Conservation (phyloP, 78 protist genomes). For the Dictyostelium brefeldianum region DNA sequence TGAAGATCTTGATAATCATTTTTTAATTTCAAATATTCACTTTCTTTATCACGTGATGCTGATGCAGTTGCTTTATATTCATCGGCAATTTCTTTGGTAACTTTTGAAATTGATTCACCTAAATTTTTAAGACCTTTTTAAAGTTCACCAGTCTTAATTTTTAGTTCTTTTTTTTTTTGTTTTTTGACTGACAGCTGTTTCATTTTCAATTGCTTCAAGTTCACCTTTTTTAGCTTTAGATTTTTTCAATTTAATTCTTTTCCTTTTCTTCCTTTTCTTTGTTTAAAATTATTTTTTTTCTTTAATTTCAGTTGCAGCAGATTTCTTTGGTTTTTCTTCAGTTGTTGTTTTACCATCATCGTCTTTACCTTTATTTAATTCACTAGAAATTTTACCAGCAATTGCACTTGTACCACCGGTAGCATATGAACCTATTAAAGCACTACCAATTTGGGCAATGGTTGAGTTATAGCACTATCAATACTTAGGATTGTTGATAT, state of each 20-base stretch:
- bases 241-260: background rate
- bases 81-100: slow-evolving; percentile 5
- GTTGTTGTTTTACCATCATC: background rate
- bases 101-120: background rate
- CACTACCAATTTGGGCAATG: background rate
- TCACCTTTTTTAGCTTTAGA: background rate
- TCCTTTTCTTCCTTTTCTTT: background rate
- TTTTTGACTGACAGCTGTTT: too few species aligned
- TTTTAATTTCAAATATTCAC: background rate
- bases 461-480: background rate
- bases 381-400: background rate
- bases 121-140: too few species aligned
- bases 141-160: background rate
- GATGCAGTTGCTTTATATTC: background rate
- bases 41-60: background rate
- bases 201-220: slow-evolving; percentile 3
- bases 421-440: background rate
- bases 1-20: slow-evolving; percentile 33
- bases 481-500: background rate
- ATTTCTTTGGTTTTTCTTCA: background rate
- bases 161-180: too few species aligned
- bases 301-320: background rate
- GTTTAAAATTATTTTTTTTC: background rate
- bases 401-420: background rate
- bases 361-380: background rate